Evolutionary conservation across 2,329 filamentous ascomycete species (phyloP).

Genomic region (Penicillium sclerotigenum): DNA sequence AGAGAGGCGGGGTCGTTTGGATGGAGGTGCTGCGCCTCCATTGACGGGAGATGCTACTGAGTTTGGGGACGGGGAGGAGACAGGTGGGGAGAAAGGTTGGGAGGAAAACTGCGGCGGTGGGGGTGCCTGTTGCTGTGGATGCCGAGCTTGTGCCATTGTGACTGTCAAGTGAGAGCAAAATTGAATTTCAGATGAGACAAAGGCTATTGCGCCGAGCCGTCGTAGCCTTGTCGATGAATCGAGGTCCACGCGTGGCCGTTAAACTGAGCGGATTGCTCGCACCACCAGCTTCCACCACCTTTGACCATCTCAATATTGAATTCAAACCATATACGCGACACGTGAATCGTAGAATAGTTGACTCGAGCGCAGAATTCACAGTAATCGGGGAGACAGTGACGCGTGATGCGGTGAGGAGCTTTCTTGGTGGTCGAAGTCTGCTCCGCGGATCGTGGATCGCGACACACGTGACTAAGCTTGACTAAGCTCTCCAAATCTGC

Average conservation of each 20-base stretch:
- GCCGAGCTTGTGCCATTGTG: constrained; percentile 60
- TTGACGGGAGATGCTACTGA: constrained; percentile 49
- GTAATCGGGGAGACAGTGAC: constrained; percentile 8
- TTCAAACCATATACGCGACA: constrained; percentile 19
- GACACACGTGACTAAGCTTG: constrained; percentile 24
- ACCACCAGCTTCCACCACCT: constrained; percentile 34
- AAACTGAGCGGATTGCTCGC: constrained; percentile 41
- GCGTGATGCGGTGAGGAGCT: constrained; percentile 21
- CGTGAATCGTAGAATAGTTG: not conserved
- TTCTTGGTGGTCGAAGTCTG: constrained; percentile 20
- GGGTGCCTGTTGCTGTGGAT: constrained; percentile 22
- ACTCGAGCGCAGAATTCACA: not conserved
- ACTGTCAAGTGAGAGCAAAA: constrained; percentile 11
- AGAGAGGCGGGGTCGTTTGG: constrained; percentile 70
- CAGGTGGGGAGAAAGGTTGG: constrained; percentile 61
- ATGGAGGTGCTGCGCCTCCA: constrained; percentile 57
- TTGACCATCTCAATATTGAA: constrained; percentile 39
- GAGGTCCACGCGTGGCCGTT: constrained; percentile 32
- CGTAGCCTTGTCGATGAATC: constrained; percentile 20
- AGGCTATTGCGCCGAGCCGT: constrained; percentile 23
- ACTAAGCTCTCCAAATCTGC: constrained; percentile 7
- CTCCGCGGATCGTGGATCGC: constrained; percentile 23
- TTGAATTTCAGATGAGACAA: constrained; percentile 11
- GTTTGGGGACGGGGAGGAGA: constrained; percentile 60
- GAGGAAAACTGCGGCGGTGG: constrained; percentile 49